A percentile compares a stretch with the other conserved stretches of the same genome.
Conservation (phyloP, 2,329 filamentous ascomycete genomes). For the Fusarium sp. region DNA sequence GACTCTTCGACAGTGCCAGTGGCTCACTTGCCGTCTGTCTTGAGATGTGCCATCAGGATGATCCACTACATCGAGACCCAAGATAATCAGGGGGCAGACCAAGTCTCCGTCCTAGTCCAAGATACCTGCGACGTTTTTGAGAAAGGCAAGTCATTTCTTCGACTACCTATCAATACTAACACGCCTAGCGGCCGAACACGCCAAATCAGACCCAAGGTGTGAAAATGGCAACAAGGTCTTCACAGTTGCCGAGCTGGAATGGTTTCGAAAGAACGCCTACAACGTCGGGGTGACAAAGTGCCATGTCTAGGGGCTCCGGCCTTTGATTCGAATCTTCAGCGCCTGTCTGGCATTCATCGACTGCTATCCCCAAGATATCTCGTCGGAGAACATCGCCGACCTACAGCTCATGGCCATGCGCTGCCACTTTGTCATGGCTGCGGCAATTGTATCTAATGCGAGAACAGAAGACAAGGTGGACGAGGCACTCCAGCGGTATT, state of each 20-base stretch:
- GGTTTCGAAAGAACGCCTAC: slow-evolving; percentile 87
- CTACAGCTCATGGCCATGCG: slow-evolving; percentile 71
- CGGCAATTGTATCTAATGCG: slow-evolving; percentile 63
- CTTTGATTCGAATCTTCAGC: slow-evolving; percentile 67
- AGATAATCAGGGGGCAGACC: slow-evolving; percentile 16
- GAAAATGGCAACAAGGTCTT: slow-evolving; percentile 64
- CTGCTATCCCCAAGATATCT: slow-evolving; percentile 62
- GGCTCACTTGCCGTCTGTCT: slow-evolving; percentile 51
- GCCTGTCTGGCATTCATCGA: slow-evolving; percentile 65
- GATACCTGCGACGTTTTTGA: slow-evolving; percentile 68
- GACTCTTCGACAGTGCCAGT: slow-evolving; percentile 18
- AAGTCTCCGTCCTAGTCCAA: slow-evolving; percentile 44
- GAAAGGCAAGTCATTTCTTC: slow-evolving; percentile 49
- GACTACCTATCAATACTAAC: slow-evolving; percentile 14
- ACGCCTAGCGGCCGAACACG: slow-evolving; percentile 42
- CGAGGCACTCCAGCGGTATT: slow-evolving; percentile 70
- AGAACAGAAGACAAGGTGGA: slow-evolving; percentile 63
- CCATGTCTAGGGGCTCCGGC: slow-evolving; percentile 63
- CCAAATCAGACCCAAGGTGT: slow-evolving; percentile 52
- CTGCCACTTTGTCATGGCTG: slow-evolving; percentile 76
- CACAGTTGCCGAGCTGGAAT: slow-evolving; percentile 76
- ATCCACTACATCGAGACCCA: slow-evolving; percentile 57
- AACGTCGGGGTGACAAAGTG: slow-evolving; percentile 77
- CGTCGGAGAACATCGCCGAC: slow-evolving; percentile 57
- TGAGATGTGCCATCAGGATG: slow-evolving; percentile 66